Evolutionary conservation across 1,284 basidiomycete genomes (phyloP).

Genomic region (Trichosporon ovoides): DNA sequence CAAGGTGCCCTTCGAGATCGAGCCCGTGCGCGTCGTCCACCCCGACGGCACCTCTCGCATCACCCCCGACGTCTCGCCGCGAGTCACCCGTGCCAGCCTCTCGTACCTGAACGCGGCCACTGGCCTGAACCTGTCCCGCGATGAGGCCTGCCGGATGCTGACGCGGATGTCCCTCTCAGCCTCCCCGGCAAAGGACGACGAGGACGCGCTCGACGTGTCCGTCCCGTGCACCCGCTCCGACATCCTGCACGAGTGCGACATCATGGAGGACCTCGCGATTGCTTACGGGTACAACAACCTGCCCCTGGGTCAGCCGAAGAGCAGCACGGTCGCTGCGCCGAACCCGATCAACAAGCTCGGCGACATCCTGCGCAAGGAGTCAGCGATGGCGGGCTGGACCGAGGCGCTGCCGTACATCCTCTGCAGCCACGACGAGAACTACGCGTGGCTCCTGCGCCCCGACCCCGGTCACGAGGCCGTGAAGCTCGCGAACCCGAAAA

Average conservation of each 20-base stretch:
- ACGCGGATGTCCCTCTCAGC: constrained; percentile 50
- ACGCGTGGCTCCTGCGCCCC: constrained; percentile 77
- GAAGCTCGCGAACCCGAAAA: constrained; percentile 93
- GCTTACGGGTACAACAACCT: constrained; percentile 98
- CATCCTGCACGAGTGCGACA: constrained; percentile 95
- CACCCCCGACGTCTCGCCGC: constrained; percentile 73
- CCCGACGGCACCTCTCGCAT: constrained; percentile 71
- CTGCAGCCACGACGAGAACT: constrained; percentile 99
- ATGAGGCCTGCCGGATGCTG: constrained; percentile 40
- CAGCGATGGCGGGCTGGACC: constrained; percentile 90
- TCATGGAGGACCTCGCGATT: constrained; percentile 97
- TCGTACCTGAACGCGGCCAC: constrained; percentile 96
- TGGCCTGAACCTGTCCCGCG: constrained; percentile 61
- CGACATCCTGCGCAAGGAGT: constrained; percentile 83
- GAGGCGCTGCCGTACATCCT: constrained; percentile 92
- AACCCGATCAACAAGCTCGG: constrained; percentile 83
- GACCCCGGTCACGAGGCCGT: constrained; percentile 79
- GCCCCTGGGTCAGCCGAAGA: constrained; percentile 81
- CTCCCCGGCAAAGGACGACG: constrained; percentile 52
- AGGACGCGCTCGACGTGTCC: constrained; percentile 62
- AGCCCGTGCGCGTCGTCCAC: constrained; percentile 77
- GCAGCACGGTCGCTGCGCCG: constrained; percentile 93
- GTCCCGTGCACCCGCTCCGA: constrained; percentile 91
- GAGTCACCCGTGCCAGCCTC: constrained; percentile 65
- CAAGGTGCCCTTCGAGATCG: constrained; percentile 75